Percentiles rank a stretch among this genome's conserved stretches.
Evolutionary conservation across 352 stramenopile species (phyloP).

Genomic region (Detonula confervacea): DNA sequence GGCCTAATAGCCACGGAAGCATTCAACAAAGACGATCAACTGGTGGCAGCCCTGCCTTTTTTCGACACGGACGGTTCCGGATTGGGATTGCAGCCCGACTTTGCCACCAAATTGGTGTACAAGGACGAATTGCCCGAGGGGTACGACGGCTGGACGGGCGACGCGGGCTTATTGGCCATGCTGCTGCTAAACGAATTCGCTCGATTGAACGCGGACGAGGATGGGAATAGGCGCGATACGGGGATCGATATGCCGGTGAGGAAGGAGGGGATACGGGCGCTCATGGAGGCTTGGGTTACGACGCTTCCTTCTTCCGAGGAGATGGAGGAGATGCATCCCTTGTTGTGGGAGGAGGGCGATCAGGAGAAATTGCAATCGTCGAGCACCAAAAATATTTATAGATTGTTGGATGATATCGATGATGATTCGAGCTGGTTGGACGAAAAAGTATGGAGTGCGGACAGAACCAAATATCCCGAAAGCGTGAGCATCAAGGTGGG

Average conservation of each 20-base stretch:
- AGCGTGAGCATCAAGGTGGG: conserved; percentile 39
- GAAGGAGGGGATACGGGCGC: conserved; percentile 30
- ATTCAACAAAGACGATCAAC: conserved; percentile 72
- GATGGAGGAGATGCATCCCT: conserved; percentile 71
- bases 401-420: conserved; percentile 83
- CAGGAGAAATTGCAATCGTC: conserved; percentile 85
- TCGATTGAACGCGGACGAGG: conserved; percentile 26
- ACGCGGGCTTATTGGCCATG: conserved; percentile 83
- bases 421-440: conserved; percentile 84
- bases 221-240: conserved; percentile 1
- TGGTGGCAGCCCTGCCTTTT: conserved; percentile 62
- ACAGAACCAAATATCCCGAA: conserved; percentile 70
- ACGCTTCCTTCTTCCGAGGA: conserved; percentile 69
- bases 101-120: conserved; percentile 66
- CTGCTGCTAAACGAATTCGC: conserved; percentile 83
- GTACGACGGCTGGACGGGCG: conserved; percentile 86
- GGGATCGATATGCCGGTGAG: conserved; percentile 44
- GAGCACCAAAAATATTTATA: conserved; percentile 83
- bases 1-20: conserved; percentile 71
- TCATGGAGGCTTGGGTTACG: conserved; percentile 77
- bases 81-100: conserved; percentile 59
- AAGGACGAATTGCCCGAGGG: conserved; percentile 67
- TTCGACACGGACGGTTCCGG: conserved; percentile 52
- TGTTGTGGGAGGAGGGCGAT: conserved; percentile 83
- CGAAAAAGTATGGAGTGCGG: conserved; percentile 71